Evolutionary conservation across 2,329 filamentous ascomycete genomes (phyloP), one percentile per base, ranked within the genome.

Genomic region (Hypoxylon sp.): DNA sequence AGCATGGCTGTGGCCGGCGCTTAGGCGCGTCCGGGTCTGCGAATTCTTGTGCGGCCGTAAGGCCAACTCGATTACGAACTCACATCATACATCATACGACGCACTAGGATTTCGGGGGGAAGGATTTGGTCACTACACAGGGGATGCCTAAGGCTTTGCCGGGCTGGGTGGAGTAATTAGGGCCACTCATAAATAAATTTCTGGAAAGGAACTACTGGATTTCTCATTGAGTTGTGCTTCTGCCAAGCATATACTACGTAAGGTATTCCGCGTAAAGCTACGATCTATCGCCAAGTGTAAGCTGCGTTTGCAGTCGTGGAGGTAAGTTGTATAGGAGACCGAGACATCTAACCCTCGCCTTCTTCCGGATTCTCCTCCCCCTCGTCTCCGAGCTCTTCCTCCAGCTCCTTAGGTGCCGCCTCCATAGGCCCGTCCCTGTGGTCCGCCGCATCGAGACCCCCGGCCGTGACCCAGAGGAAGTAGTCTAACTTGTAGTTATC

Each of bases 391-490:
- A 86, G 77, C 74, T 85, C 72, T 7, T 69, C 71, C 70, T 85
- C 79, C 51, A 87, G 39, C 75, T 82, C 77, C 68, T 78, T 73
- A 32, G 79, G 78, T 65, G 81, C 72, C 67, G 79, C 77, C 55
- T 84, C 80, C 24, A 79, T 77, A 71, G 81, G 80, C n/a, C 81
- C 81, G 1, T 74, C 73, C 29, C 82, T 79, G 69, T 83, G 80
- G 69, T 86, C 85, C 0, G 89, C 88, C 6, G 87, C 89, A 42
- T 87, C 81, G 50, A 93, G 83, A 2, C 91, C 92, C 7, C 87
- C 88, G 0, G 91, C 90, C 0, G 91, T 92, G 53, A 92, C 83
- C 86, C 92, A 94, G 51, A 93, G 82, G 82, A 93, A 94, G 76
- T 89, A 89, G 73, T 90, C 88, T 10, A 87, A 88, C 71, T 87